Evolutionary conservation across 1,284 basidiomycete genomes (phyloP).

Genomic region (Cutaneotrichosporon sp.): DNA sequence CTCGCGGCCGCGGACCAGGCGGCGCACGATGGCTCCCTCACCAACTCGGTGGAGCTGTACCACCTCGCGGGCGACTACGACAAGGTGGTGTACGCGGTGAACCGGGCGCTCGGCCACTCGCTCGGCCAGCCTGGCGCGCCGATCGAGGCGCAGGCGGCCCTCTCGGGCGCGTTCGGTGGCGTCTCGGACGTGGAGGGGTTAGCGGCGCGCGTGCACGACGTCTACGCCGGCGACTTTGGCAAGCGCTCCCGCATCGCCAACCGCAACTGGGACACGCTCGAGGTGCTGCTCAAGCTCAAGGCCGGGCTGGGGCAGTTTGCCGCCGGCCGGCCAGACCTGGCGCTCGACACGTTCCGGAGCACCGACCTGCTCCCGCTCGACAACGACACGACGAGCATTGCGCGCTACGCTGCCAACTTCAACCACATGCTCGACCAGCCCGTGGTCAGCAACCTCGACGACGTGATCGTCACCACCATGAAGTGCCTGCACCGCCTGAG

Average conservation of each 20-base stretch:
- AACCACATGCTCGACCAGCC: slow-evolving; percentile 75
- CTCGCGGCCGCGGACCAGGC: slow-evolving; percentile 74
- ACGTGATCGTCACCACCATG: slow-evolving; percentile 91
- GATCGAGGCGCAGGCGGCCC: slow-evolving; percentile 12
- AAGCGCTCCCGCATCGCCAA: slow-evolving; percentile 75
- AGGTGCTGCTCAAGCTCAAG: slow-evolving; percentile 73
- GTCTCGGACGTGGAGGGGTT: slow-evolving; percentile 66
- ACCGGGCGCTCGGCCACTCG: slow-evolving; percentile 83
- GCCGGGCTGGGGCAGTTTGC: slow-evolving; percentile 78
- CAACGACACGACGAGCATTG: slow-evolving; percentile 81
- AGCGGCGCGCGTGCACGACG: slow-evolving; percentile 77
- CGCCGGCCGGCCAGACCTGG: slow-evolving; percentile 69
- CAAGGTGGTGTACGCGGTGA: slow-evolving; percentile 84
- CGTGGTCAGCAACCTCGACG: slow-evolving; percentile 85
- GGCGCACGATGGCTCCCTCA: slow-evolving; percentile 67
- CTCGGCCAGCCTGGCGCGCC: slow-evolving; percentile 62
- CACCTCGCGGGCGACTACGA: slow-evolving; percentile 91
- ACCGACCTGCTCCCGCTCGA: slow-evolving; percentile 88
- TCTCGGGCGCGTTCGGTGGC: slow-evolving; percentile 49
- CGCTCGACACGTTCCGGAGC: slow-evolving; percentile 84
- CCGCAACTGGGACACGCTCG: slow-evolving; percentile 65
- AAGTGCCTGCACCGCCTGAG: slow-evolving; percentile 81
- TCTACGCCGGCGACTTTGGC: slow-evolving; percentile 79
- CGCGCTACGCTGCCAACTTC: slow-evolving; percentile 85
- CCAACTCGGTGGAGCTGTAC: slow-evolving; percentile 92